Base-by-base conservation (phyloP, 148 eudicot species). In the Vaccinium darrowii region DNA sequence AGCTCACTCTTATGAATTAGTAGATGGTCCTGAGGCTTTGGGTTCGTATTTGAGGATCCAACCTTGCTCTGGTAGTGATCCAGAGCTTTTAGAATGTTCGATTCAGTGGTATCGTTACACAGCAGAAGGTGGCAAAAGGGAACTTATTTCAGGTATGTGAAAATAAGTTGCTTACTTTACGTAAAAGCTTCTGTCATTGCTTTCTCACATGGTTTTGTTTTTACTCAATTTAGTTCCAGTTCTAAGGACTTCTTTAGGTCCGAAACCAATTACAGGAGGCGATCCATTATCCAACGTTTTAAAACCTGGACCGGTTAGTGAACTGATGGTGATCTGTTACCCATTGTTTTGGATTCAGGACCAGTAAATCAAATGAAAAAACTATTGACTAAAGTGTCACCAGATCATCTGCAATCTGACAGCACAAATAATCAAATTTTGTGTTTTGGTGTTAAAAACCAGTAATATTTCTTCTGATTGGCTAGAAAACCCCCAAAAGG, bases 81-180 rank as follows among this genome's bases (percentile, higher is more conserved):
- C 91, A 81, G 94, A 93, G 39, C 88, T 97, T 87, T 92, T 92
- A 3, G 94, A 90, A 81, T 94, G 96, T 90, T 88, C 88, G 15
- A 91, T 97, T 85, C 99, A 95, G 85, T 97, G 99, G 99, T 95
- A 94, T 76, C 94, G 98, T 2, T 89, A 90, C 76, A 85, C 92
- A 65, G 73, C 92, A 75, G 98, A 88, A 80, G 89, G 86, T 83
- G 96, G 90, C 76, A 94, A 97, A 85, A 91, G 72, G 88, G 97
- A 97, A 84, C 90, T 88, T 74, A 95, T 97, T 81, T 94, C 98
- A 89, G 99, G 99, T 97, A 92, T 76, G 75, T 43, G 43, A 73
- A 79, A 54, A 84, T 23, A 30, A 25, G 82, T 7, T 84, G n/a
- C 53, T 43, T 71, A 36, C 80, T 1, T 75, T 85, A 16, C 12